Evolutionary conservation across 2,329 filamentous ascomycete genomes (phyloP).

Genomic region (Botryosphaeria dothidea): DNA sequence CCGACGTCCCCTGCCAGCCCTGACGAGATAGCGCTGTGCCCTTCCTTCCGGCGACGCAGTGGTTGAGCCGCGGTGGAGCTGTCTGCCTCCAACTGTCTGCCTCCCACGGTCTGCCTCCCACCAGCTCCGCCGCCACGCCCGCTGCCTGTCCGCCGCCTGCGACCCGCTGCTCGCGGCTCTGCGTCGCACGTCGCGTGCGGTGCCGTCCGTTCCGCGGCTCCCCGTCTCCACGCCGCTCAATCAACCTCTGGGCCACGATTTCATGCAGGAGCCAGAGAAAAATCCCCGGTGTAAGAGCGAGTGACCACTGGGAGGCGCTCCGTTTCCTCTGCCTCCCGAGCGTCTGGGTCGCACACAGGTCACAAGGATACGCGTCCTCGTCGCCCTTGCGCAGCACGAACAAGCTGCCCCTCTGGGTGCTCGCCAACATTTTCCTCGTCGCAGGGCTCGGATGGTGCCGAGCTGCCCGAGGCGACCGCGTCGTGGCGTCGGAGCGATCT

Average conservation of each 20-base stretch:
- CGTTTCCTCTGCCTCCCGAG: constrained; percentile 15
- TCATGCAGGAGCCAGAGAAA: constrained; percentile 11
- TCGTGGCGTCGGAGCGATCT: constrained; percentile 10
- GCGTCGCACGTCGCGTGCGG: neutral
- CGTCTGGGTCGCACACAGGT: constrained; percentile 13
- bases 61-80: neutral
- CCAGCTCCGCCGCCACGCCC: neutral
- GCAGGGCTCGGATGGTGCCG: constrained; percentile 10
- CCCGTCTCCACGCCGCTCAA: neutral
- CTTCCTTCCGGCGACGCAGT: neutral
- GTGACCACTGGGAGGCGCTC: constrained; percentile 1
- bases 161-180: neutral
- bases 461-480: constrained; percentile 2
- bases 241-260: constrained; percentile 3
- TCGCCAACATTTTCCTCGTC: neutral
- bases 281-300: constrained; percentile 5
- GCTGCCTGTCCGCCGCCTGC: neutral
- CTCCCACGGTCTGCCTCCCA: neutral
- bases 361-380: constrained; percentile 12
- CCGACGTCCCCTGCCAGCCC: neutral
- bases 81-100: no score
- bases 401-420: neutral
- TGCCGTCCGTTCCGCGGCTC: constrained; percentile 8
- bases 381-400: neutral
- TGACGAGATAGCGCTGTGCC: neutral